Evolutionary conservation across 1,284 basidiomycete species (phyloP), one percentile per base, ranked within the genome.

Genomic region (Meripilus lineatus): DNA sequence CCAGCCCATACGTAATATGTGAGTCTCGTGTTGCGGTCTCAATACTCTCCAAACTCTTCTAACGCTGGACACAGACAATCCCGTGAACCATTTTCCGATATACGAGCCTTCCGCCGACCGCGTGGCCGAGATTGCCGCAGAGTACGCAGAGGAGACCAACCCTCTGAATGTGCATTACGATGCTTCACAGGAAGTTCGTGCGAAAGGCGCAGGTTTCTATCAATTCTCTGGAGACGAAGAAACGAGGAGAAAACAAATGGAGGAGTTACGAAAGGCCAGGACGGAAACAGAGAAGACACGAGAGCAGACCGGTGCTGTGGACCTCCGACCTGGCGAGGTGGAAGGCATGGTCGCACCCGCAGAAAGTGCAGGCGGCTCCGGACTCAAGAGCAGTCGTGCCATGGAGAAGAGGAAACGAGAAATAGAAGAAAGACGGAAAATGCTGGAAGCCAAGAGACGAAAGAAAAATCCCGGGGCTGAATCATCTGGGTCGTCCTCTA

Each of bases 191-290:
- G 94, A 99, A 63, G 80, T 86, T 8, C 85, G 94, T 6, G 78
- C 84, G n/a, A 84, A 84, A 56, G 94, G 89, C 25, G 93, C 93
- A 1, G 93, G 80, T 0, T 90, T 88, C 66, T 95, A 94, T 61
- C 81, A 88, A 56, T 94, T 98, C 62, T 88, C 89, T 2, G 74
- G 63, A 1, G 89, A 95, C 56, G 88, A 92, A 54, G 81, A 85
- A 47, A 77, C 74, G 23, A 75, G 94, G 25, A 65, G 65, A 49
- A 66, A 68, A 43, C 84, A 96, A 65, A 88, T 93, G 88, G 84
- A 88, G 40, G 82, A 84, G 40, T 65, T 98, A 13, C 77, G 73
- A 36, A 61, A 68, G 6, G 72, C 75, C 10, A 69, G 89, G 32
- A 70, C 74, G 18, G 89, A 93, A 59, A 97, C 94, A 1, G 77